Base-by-base conservation (phyloP, 2,329 filamentous ascomycete species). In the Coniochaeta sp. region DNA sequence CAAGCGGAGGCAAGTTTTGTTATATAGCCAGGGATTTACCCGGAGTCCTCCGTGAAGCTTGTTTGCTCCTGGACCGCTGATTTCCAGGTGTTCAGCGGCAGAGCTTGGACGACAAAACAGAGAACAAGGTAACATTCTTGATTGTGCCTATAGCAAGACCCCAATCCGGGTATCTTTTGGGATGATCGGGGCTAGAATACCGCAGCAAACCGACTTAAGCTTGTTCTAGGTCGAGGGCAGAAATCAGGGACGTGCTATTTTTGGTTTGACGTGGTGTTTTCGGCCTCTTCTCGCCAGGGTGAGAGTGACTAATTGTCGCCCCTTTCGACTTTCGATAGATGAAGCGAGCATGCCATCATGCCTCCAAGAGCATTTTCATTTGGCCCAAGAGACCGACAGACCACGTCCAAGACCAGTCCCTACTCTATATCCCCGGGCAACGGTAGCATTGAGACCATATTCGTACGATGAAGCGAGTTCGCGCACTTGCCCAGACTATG, bases 1-100 rank as follows among this genome's bases (percentile, higher is more conserved):
- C 59, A 63, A 34, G 30, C 60, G 61, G 59, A 67, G 60, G 63
- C 61, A 62, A 58, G 62, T 34, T 52, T 47, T 58, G 61, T 56
- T 63, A 66, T 65, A 68, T 66, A 65, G 59, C 57, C 68, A 65
- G 63, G 63, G 65, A 69, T 70, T 70, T 70, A 70, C 61, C 68
- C 68, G 68, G 67, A 60, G 54, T 30, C 40, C 60, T 61, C 58
- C 52, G 59, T 57, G 61, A 58, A 55, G 55, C 60, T 59, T 60
- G 50, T 30, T 61, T 54, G 54, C 30, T 22, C 19, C 26, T 56
- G 40, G 59, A 59, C 62, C 65, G 61, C 62, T 63, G 61, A 57
- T 52, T 58, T 57, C 54, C 60, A 40, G 60, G 59, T 57, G 62
- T 63, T 63, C 62, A 62, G 50, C 24, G 34, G 38, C 10, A 38